Conservation (phyloP, 495 filamentous ascomycete species). For the Eremomyces bilateralis region DNA sequence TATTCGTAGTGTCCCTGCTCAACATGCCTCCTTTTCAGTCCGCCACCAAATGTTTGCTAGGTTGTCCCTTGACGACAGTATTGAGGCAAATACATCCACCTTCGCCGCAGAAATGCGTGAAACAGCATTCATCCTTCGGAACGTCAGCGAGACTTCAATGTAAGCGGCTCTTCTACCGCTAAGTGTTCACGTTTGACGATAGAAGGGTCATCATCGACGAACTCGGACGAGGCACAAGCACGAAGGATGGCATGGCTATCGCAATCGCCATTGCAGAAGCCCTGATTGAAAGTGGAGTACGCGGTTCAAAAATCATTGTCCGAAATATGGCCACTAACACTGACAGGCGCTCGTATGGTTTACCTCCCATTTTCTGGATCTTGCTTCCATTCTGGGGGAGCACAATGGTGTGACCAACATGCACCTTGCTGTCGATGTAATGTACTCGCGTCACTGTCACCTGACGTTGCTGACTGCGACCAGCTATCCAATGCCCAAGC, state of each 20-base stretch:
- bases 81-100: conserved; percentile 79
- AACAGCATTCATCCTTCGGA: conserved; percentile 73
- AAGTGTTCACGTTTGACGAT: too few relatives aligned
- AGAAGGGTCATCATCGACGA: conserved; percentile 64
- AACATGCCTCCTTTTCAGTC: conserved; percentile 63
- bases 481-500: conserved; percentile 16
- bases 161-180: too few relatives aligned
- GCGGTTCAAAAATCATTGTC: too few relatives aligned
- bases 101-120: conserved; percentile 93
- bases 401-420: conserved; percentile 57
- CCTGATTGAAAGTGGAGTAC: conserved; percentile 53
- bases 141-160: conserved; percentile 48
- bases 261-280: conserved; percentile 79
- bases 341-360: conserved; percentile 56
- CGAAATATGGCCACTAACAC: too few relatives aligned
- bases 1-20: conserved; percentile 43
- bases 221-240: conserved; percentile 78
- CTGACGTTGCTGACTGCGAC: neutral
- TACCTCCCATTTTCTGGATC: conserved; percentile 73
- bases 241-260: conserved; percentile 69
- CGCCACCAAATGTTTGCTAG: conserved; percentile 69
- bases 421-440: conserved; percentile 53
- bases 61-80: conserved; percentile 66
- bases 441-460: neutral
- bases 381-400: conserved; percentile 54